Conservation (phyloP, 192 early-diverging fungal genomes). For the Podila clonocystis region DNA sequence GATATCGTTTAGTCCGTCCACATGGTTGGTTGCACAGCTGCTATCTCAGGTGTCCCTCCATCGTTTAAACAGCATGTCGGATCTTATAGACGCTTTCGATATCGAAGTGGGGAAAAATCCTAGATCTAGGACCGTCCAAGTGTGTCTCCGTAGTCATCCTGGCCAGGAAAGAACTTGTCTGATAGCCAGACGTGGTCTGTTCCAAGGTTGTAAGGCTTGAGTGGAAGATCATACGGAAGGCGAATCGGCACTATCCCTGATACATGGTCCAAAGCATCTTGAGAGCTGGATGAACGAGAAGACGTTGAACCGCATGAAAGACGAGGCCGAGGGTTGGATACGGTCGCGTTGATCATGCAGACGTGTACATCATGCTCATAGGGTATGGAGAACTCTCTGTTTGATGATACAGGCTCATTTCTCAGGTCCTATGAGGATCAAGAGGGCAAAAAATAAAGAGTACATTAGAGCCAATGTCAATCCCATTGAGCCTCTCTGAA, state of each 20-base stretch:
- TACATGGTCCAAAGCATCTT: neutral
- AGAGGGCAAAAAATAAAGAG: neutral
- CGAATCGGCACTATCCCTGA: constrained; percentile 59
- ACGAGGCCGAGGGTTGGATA: constrained; percentile 30
- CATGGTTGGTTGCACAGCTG: too few species aligned
- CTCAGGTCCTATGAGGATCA: neutral
- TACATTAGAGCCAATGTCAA: neutral
- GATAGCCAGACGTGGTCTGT: constrained; percentile 34
- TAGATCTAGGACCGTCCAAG: constrained; percentile 3
- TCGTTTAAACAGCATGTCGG: too few species aligned
- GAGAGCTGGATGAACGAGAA: neutral
- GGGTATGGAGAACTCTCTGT: neutral
- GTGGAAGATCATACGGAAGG: constrained; percentile 70
- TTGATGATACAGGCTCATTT: neutral
- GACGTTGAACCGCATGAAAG: neutral
- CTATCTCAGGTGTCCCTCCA: too few species aligned
- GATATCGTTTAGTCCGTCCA: too few species aligned
- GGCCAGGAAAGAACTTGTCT: constrained; percentile 30
- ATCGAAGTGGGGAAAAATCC: too few species aligned
- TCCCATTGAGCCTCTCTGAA: neutral
- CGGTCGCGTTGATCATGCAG: constrained; percentile 38
- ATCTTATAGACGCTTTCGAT: too few species aligned
- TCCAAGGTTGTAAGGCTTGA: constrained; percentile 54
- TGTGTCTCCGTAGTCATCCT: constrained; percentile 32
- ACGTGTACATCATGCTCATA: constrained; percentile 17